Base-by-base conservation (phyloP, 345 rosid genomes). In the Orychophragmus violaceus region DNA sequence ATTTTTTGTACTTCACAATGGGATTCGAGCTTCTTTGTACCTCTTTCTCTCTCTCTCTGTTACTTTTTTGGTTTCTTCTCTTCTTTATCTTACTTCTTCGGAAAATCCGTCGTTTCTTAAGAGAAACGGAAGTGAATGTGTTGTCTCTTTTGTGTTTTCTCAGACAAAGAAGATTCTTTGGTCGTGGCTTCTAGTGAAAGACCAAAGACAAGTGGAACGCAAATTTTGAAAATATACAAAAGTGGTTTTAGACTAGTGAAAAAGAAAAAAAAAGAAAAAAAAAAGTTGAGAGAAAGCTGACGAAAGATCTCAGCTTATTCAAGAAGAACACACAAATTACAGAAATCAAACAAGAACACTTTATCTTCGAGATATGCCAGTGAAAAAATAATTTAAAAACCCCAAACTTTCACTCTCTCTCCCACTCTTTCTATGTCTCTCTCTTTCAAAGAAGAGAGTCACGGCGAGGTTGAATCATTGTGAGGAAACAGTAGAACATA, bases 81-180 rank as follows among this genome's bases (percentile, higher is more conserved):
- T 45, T 16, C 41, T 51, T 45, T 22, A 12, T 14, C n/a, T 3
- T 12, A 13, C 76, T 37, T 76, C 62, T 80, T 76, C 63, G 77
- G 68, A 61, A 82, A 80, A 78, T 72, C 82, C 79, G 78, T 76
- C 82, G 72, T 61, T 74, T 60, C 57, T 52, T 67, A 68, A 32
- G 70, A 64, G 68, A 75, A 70, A 69, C 71, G 70, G 51, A 69
- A 63, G 32, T 14, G n/a, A n/a, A n/a, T n/a, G n/a, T 52, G 33
- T 39, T 62, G 46, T 46, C n/a, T 32, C 57, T 62, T 62, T 74
- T 41, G 5, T n/a, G 12, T 48, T 64, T 63, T 66, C 50, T 44
- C 37, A 48, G 68, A 60, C 57, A 54, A 68, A 59, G 77, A 67
- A 74, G 69, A 74, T 67, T 67, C 73, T 74, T 44, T 21, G 64